These are phyloP conservation scores for Papilionanthe hybrid DNA, from an alignment of 116 monocot genomes.

Conservation along the genomic window DNA sequence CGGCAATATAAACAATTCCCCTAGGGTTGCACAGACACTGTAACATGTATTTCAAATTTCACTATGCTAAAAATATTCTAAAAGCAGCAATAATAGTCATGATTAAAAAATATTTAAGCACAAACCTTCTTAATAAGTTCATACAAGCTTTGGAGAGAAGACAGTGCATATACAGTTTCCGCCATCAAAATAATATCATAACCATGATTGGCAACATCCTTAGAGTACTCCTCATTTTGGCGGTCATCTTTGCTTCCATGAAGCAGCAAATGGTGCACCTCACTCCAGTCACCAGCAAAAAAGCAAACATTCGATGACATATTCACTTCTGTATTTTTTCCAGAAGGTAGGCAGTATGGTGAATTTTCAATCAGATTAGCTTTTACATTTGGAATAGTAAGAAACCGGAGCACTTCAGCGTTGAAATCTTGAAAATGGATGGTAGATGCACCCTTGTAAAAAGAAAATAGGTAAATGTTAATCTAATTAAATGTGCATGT, in stretches of 20 bases:
- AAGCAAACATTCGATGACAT: slow-evolving; percentile 40
- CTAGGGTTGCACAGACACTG: slow-evolving; percentile 47
- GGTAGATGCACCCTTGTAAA: slow-evolving; percentile 59
- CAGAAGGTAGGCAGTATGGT: background rate
- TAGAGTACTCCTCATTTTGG: slow-evolving; percentile 6
- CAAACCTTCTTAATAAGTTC: slow-evolving; percentile 77
- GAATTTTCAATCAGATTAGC: slow-evolving; percentile 35
- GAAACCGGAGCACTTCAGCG: slow-evolving; percentile 67
- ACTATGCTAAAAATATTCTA: background rate
- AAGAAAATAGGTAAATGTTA: background rate
- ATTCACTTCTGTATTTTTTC: background rate
- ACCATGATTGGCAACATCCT: slow-evolving; percentile 21
- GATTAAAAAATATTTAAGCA: background rate
- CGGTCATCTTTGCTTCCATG: slow-evolving; percentile 11
- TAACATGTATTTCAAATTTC: slow-evolving; percentile 7
- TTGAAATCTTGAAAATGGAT: slow-evolving; percentile 98
- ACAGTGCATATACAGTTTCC: slow-evolving; percentile 75
- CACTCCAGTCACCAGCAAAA: slow-evolving; percentile 96
- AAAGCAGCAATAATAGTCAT: background rate
- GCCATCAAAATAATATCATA: slow-evolving; percentile 96
- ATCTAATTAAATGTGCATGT: background rate
- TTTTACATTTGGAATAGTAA: slow-evolving; percentile 86
- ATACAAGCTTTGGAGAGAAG: slow-evolving; percentile 60
- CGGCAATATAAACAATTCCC: slow-evolving; percentile 86
- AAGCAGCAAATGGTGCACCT: slow-evolving; percentile 59